These are phyloP conservation scores for Polygonum aviculare DNA, from an alignment of 148 eudicot species.

Conservation along the genomic window DNA sequence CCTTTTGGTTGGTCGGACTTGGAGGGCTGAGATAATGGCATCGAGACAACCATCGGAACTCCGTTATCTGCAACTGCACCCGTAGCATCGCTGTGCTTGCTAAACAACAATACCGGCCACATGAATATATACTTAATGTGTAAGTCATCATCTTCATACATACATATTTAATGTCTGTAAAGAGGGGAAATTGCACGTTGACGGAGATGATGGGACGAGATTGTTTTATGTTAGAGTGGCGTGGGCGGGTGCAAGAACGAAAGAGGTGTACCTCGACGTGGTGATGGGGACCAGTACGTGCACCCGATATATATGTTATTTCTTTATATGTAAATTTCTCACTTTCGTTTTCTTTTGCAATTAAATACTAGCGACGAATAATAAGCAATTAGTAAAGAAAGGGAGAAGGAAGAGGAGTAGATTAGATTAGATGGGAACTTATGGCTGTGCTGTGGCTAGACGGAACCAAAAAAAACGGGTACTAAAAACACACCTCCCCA, in stretches of 20 bases:
- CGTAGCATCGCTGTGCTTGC: background rate
- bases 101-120: background rate
- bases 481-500: conserved; percentile 2
- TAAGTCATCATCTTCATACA: background rate
- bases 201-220: background rate
- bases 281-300: conserved; percentile 10
- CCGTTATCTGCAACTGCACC: background rate
- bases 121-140: background rate
- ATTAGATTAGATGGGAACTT: background rate
- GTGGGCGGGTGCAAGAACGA: background rate
- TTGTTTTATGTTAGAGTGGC: background rate
- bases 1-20: background rate
- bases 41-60: background rate
- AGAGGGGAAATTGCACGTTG: background rate
- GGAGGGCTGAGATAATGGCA: background rate
- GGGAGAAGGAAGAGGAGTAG: background rate
- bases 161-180: background rate
- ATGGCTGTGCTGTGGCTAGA: conserved; percentile 5
- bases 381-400: too few relatives aligned
- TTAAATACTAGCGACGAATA: background rate
- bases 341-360: too few relatives aligned
- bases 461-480: background rate
- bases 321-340: background rate
- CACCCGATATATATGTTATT: background rate
- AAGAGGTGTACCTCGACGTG: background rate